Percentiles rank a stretch among this genome's conserved stretches.
These are phyloP conservation scores for Candida odintsovae DNA, from an alignment of 805 yeast species.

Conservation along the genomic window DNA sequence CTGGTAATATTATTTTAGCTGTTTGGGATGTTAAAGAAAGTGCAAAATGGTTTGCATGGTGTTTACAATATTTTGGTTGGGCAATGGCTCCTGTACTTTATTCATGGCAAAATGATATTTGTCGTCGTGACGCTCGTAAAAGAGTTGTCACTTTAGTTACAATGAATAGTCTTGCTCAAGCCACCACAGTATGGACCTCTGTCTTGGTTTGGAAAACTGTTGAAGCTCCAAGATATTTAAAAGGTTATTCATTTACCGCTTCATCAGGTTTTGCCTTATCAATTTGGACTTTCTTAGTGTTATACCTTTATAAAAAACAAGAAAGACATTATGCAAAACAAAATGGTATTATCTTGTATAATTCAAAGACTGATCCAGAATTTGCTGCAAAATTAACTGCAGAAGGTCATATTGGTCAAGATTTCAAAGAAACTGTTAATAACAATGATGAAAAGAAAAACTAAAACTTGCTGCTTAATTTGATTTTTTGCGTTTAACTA, in stretches of 20 bases:
- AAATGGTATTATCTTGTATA: conserved; percentile 27
- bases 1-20: conserved; percentile 43
- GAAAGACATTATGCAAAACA: conserved; percentile 30
- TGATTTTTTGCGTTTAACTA: background rate
- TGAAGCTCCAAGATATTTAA: conserved; percentile 50
- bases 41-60: conserved; percentile 47
- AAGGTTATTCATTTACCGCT: conserved; percentile 39
- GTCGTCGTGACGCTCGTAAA: conserved; percentile 46
- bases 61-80: conserved; percentile 40
- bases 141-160: conserved; percentile 45
- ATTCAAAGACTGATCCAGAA: conserved; percentile 8
- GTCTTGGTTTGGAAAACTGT: conserved; percentile 31
- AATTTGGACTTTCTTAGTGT: conserved; percentile 24
- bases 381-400: conserved; percentile 24
- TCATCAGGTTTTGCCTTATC: conserved; percentile 17
- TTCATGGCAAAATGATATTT: conserved; percentile 54
- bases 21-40: conserved; percentile 46
- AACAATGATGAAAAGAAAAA: background rate
- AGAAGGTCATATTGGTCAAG: background rate
- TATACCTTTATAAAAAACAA: conserved; percentile 33
- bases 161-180: conserved; percentile 49
- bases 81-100: conserved; percentile 57
- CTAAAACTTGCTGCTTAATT: background rate
- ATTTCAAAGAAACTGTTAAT: background rate
- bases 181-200: conserved; percentile 49